A percentile compares a stretch with the other conserved stretches of the same genome.
Conservation (phyloP, 441 rosid species). For the Metrosideros polymorpha region DNA sequence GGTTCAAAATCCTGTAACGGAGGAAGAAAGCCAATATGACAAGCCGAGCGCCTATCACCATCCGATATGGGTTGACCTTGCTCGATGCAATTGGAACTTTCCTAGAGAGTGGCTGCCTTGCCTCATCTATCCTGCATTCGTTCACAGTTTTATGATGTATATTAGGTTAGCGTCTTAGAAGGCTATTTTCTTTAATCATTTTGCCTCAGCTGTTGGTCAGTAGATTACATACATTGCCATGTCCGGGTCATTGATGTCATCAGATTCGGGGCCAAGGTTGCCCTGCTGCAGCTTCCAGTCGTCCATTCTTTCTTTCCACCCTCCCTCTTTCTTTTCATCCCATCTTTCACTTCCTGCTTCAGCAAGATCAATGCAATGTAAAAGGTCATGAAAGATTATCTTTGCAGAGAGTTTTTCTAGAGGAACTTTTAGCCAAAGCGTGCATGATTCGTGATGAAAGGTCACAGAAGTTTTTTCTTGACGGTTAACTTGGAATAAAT, state of each 20-base stretch:
- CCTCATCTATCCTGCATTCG: conserved; percentile 72
- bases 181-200: not conserved
- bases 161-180: not conserved
- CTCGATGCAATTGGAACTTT: conserved; percentile 95
- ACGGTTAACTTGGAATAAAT: not conserved
- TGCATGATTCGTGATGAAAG: not conserved
- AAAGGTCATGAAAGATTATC: not conserved
- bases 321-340: conserved; percentile 83
- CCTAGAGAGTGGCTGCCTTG: conserved; percentile 84
- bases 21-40: conserved; percentile 67
- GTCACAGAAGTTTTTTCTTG: not conserved
- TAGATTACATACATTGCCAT: conserved; percentile 40
- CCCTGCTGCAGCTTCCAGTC: conserved; percentile 95
- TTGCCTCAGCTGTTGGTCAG: not conserved
- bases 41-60: conserved; percentile 89
- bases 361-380: not conserved
- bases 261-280: conserved; percentile 44
- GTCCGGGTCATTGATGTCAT: conserved; percentile 60
- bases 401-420: not conserved
- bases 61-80: conserved; percentile 83
- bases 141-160: not conserved
- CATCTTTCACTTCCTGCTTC: conserved; percentile 63
- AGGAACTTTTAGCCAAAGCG: not conserved
- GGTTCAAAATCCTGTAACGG: conserved; percentile 76
- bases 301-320: conserved; percentile 89